Evolutionary conservation across 2,329 filamentous ascomycete species (phyloP).

Genomic region (Remersonia thermophila): DNA sequence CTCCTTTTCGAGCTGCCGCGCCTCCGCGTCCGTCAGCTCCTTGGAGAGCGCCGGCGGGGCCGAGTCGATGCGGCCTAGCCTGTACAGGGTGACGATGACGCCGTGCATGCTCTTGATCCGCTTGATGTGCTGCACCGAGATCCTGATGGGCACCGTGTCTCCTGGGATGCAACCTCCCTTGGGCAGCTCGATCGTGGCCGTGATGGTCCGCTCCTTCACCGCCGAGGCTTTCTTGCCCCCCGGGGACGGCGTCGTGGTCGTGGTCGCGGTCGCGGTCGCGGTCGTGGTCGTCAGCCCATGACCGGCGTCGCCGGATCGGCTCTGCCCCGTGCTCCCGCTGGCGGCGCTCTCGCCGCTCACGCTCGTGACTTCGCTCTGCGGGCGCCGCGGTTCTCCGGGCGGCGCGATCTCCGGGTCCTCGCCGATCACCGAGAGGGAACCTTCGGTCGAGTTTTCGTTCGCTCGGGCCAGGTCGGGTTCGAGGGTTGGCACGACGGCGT

Average conservation of each 20-base stretch:
- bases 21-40: slow-evolving; percentile 46
- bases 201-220: slow-evolving; percentile 66
- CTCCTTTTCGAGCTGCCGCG: slow-evolving; percentile 59
- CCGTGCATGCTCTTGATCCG: slow-evolving; percentile 82
- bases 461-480: slow-evolving; percentile 27
- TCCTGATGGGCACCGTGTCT: slow-evolving; percentile 66
- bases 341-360: slow-evolving; percentile 57
- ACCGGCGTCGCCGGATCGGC: slow-evolving; percentile 33
- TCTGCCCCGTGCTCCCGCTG: slow-evolving; percentile 53
- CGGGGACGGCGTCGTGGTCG: slow-evolving; percentile 29
- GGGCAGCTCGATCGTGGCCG: slow-evolving; percentile 69
- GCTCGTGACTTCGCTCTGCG: slow-evolving; percentile 47
- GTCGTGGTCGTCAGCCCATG: too few species aligned
- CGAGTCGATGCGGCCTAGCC: slow-evolving; percentile 82
- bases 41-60: slow-evolving; percentile 41
- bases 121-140: slow-evolving; percentile 79
- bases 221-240: slow-evolving; percentile 27
- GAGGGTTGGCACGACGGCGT: slow-evolving; percentile 25
- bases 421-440: slow-evolving; percentile 23
- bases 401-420: slow-evolving; percentile 30
- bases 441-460: slow-evolving; percentile 29
- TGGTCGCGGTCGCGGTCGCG: too few species aligned
- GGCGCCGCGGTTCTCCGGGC: slow-evolving; percentile 27
- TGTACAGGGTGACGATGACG: slow-evolving; percentile 83
- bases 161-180: slow-evolving; percentile 78